Base-by-base conservation (phyloP, 768 basidiomycete species). In the Pulveroboletus sp. region DNA sequence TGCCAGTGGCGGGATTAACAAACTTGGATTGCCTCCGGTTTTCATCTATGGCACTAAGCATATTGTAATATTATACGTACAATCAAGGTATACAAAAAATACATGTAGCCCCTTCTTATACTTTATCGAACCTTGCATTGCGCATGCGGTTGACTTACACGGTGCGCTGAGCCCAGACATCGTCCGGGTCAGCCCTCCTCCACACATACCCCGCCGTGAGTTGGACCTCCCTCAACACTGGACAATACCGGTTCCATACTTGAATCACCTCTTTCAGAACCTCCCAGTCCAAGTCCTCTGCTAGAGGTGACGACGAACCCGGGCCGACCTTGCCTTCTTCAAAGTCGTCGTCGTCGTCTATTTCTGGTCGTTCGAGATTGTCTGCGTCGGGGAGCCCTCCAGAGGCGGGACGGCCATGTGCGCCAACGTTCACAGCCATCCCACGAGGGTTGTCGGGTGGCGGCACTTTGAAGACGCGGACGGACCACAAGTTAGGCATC, bases 181-280 rank as follows among this genome's bases (percentile, higher is more conserved):
- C 72, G 8, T 66, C 66, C 43, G 66, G 64, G 29, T 54, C 65
- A 5, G 62, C 63, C 23, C 76, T 66, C 24, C 64, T 63, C 75
- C 76, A 74, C 6, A 69, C 63, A 46, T 62, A 71, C 4, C 65
- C 69, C 7, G 69, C 60, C 45, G 67, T 64, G 41, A 77, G 66
- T 49, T 75, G 75, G 10, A 78, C 68, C 59, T 71, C 68, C 20
- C 68, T 64, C 47, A 78, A 55, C 39, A 46, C 44, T 1, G 64
- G 65, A 47, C 75, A 75, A 34, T 69, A 69, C 37, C 69, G 66
- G 43, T 70, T 71, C 75, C 76, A 77, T 6, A 74, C 71, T 9
- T 72, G 67, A 31, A 77, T 64, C 16, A 71, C 63, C 29, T 72
- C 70, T 24, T 55, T 60, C 40, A 75, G 56, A 37, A 64, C 57